Base-by-base conservation (phyloP, 331 rosid genomes). In the Rosa hybrid region DNA sequence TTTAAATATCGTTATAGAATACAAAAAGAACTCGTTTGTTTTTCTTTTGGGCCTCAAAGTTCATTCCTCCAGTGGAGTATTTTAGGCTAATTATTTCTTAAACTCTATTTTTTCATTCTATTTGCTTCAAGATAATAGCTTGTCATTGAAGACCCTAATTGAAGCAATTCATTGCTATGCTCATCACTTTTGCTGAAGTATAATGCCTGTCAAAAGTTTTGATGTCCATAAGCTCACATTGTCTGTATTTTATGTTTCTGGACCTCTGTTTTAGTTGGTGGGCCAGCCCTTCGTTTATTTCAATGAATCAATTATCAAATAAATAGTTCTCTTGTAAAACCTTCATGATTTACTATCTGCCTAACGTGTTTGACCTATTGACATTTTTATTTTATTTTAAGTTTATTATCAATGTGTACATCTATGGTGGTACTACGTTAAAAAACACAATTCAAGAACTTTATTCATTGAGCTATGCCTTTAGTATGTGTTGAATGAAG, bases 281-380 rank as follows among this genome's bases (percentile, higher is more conserved):
- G 53, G 57, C 69, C 30, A 8, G 44, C 68, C 25, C 7, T 51
- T 30, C n/a, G 20, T 42, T 20, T 39, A 42, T 75, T 48, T 44
- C 48, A 42, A 14, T 59, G 53, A 60, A 45, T 62, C 48, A 44
- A n/a, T 5, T 42, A 75, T 75, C 56, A 42, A 75, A 17, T 42
- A 75, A 60, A 54, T 44, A 74, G 68, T 74, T 64, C 21, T 74
- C 20, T 8, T 46, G 34, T 74, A 51, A 50, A 56, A 12, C 63
- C 68, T 74, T 59, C 41, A 54, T 74, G 48, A 74, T 39, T 74
- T 74, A 14, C 53, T 0, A 56, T 74, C 68, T 74, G 68, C 68
- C 23, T 51, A 14, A 57, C 64, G 30, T 50, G 77, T 49, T 50
- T 65, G 74, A 0, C 48, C 67, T 41, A 54, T 46, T 30, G 46